Evolutionary conservation across 2,329 filamentous ascomycete genomes (phyloP).

Genomic region (Septoria petroselini): DNA sequence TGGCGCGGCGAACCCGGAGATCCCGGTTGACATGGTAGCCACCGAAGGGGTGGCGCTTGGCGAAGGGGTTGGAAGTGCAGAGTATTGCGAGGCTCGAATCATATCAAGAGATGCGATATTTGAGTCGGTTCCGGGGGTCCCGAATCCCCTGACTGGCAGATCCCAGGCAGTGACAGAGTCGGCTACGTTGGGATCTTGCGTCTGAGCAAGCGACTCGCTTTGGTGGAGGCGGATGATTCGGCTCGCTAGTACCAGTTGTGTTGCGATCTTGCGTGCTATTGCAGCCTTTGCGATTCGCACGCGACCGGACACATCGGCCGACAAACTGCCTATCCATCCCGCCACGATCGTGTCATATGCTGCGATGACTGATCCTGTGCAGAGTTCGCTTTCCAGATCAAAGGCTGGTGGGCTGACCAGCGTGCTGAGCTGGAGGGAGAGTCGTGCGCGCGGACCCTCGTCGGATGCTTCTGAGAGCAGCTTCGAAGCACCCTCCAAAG

Average conservation of each 20-base stretch:
- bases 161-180: slow-evolving; percentile 9
- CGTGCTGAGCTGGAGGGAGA: background rate
- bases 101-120: background rate
- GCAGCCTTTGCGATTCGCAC: slow-evolving; percentile 36
- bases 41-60: slow-evolving; percentile 34
- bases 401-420: background rate
- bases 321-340: slow-evolving; percentile 29
- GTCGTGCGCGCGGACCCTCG: background rate
- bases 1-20: slow-evolving; percentile 31
- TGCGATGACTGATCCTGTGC: slow-evolving; percentile 2
- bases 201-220: background rate
- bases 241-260: slow-evolving; percentile 41
- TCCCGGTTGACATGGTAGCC: slow-evolving; percentile 28
- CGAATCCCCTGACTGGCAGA: slow-evolving; percentile 19
- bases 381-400: slow-evolving; percentile 2
- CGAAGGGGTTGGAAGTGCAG: slow-evolving; percentile 34
- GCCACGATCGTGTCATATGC: slow-evolving; percentile 30
- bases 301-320: slow-evolving; percentile 27
- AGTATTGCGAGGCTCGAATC: slow-evolving; percentile 15
- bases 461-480: background rate
- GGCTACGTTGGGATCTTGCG: background rate
- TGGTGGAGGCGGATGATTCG: slow-evolving; percentile 21
- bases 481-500: background rate
- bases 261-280: slow-evolving; percentile 33
- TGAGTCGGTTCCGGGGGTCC: too few relatives aligned